Evolutionary conservation across 805 yeast species (phyloP).

Genomic region (Candida easanensis): DNA sequence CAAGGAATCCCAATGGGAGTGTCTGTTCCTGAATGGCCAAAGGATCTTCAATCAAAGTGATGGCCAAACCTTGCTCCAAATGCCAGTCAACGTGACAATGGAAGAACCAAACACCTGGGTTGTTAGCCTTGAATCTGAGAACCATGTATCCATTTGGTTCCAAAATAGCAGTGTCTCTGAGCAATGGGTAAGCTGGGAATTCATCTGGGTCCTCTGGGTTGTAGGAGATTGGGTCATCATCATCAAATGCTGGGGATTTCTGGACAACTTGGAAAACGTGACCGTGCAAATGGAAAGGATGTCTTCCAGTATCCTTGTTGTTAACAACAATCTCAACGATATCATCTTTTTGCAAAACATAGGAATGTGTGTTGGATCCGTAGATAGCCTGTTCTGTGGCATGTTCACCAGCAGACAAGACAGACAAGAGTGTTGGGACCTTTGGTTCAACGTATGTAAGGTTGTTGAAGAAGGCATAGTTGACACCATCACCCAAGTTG

Average conservation of each 20-base stretch:
- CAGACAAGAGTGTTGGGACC: constrained; percentile 84
- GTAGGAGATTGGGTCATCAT: constrained; percentile 51
- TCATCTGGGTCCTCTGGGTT: constrained; percentile 47
- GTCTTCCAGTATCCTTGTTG: constrained; percentile 87
- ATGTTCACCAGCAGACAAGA: constrained; percentile 63
- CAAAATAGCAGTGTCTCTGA: constrained; percentile 78
- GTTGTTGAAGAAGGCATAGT: constrained; percentile 96
- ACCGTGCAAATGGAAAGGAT: constrained; percentile 98
- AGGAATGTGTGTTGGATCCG: constrained; percentile 78
- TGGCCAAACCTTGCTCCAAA: constrained; percentile 88
- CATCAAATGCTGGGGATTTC: constrained; percentile 63
- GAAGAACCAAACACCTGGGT: constrained; percentile 99
- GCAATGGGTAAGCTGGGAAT: constrained; percentile 74
- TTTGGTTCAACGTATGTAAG: constrained; percentile 74
- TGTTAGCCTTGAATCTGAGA: constrained; percentile 83
- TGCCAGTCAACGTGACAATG: constrained; percentile 99
- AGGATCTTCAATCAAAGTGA: constrained; percentile 84
- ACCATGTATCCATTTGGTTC: constrained; percentile 84
- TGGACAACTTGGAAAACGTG: constrained; percentile 75
- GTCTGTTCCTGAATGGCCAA: constrained; percentile 43
- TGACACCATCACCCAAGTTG: constrained; percentile 80
- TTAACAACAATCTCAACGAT: constrained; percentile 80
- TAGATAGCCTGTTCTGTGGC: constrained; percentile 53
- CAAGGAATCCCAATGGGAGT: constrained; percentile 47
- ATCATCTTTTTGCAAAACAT: constrained; percentile 53